Conservation (phyloP, 352 stramenopile genomes). For the Phytophthora meadii region DNA sequence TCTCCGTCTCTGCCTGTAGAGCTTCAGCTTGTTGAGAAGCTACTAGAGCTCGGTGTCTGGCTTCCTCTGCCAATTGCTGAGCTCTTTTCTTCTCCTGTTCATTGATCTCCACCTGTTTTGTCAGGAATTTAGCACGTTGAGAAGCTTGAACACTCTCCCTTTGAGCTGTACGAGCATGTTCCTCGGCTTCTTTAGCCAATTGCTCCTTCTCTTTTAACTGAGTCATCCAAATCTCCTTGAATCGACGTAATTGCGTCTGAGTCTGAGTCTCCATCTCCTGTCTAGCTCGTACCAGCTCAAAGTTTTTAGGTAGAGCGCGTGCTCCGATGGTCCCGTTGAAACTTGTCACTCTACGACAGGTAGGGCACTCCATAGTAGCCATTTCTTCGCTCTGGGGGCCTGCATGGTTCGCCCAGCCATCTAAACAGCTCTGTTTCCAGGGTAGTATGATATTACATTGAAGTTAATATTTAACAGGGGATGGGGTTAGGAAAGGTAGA, state of each 20-base stretch:
- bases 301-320: slow-evolving; percentile 84
- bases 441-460: slow-evolving; percentile 8
- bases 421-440: slow-evolving; percentile 57
- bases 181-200: slow-evolving; percentile 70
- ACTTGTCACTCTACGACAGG: slow-evolving; percentile 64
- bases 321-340: slow-evolving; percentile 52
- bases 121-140: slow-evolving; percentile 68
- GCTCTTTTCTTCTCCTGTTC: slow-evolving; percentile 81
- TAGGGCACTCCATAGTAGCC: slow-evolving; percentile 72
- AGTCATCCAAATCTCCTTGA: slow-evolving; percentile 63
- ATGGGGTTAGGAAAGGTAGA: slow-evolving; percentile 12
- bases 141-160: slow-evolving; percentile 79
- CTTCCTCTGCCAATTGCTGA: slow-evolving; percentile 75
- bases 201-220: slow-evolving; percentile 81
- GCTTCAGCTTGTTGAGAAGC: slow-evolving; percentile 76
- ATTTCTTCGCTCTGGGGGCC: slow-evolving; percentile 28
- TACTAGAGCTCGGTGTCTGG: slow-evolving; percentile 56
- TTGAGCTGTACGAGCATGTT: slow-evolving; percentile 73
- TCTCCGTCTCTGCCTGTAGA: slow-evolving; percentile 77
- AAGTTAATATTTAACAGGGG: slow-evolving; percentile 5
- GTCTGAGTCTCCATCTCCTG: slow-evolving; percentile 84
- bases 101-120: slow-evolving; percentile 85
- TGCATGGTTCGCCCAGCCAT: slow-evolving; percentile 58
- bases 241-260: slow-evolving; percentile 53
- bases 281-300: slow-evolving; percentile 81